Evolutionary conservation across 306 rosid genomes (phyloP).

Genomic region (Canavalia ensiformis): DNA sequence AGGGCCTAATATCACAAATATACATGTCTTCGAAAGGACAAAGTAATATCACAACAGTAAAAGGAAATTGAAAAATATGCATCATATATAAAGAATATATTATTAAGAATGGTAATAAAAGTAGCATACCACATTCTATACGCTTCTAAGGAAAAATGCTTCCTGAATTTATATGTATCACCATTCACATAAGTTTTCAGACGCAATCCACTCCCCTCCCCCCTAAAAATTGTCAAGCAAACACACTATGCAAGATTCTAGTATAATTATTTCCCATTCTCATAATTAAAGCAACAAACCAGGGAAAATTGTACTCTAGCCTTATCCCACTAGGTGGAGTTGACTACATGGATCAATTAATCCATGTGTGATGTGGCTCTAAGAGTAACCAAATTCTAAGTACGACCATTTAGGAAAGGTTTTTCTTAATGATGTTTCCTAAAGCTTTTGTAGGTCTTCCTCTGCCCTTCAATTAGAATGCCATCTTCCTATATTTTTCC

Average conservation of each 20-base stretch:
- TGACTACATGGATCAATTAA: neutral
- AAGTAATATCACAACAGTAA: neutral
- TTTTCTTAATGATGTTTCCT: neutral
- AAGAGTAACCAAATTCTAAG: conserved; percentile 1
- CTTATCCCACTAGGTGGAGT: conserved; percentile 2
- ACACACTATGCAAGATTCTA: neutral
- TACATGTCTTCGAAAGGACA: neutral
- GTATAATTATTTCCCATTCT: conserved; percentile 22
- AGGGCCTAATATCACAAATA: neutral
- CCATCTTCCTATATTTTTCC: conserved; percentile 10
- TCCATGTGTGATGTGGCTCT: neutral
- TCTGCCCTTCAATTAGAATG: conserved; percentile 16
- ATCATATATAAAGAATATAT: conserved; percentile 4
- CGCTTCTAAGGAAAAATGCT: conserved; percentile 6
- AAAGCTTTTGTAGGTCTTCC: conserved; percentile 7
- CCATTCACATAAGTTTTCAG: conserved; percentile 6
- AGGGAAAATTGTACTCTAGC: neutral
- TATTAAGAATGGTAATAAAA: conserved; percentile 20
- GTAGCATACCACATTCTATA: conserved; percentile 2
- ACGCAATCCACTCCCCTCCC: neutral
- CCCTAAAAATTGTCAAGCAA: neutral
- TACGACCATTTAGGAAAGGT: neutral
- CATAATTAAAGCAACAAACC: conserved; percentile 2
- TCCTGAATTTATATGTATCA: neutral
- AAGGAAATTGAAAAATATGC: conserved; percentile 3